These are phyloP conservation scores for Pittosporum tobira DNA, from an alignment of 129 eudicot genomes.

Conservation along the genomic window DNA sequence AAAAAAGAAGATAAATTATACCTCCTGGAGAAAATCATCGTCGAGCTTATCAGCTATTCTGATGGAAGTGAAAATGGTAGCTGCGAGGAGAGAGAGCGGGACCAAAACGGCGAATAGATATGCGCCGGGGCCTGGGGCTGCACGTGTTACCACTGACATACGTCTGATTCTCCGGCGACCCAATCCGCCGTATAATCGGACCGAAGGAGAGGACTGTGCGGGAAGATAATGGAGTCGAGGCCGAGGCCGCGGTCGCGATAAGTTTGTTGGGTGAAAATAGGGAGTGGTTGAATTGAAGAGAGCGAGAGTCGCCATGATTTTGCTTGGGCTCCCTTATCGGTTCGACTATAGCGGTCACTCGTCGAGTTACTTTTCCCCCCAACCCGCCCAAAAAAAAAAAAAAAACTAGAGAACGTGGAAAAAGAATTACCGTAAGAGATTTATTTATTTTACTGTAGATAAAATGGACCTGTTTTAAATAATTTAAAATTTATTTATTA, in stretches of 20 bases:
- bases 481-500: too few relatives aligned
- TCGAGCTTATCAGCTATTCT: conserved; percentile 72
- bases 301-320: neutral
- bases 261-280: neutral
- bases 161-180: conserved; percentile 34
- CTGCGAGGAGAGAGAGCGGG: conserved; percentile 72
- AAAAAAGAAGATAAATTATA: conserved; percentile 10
- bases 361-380: too few relatives aligned
- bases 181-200: conserved; percentile 3
- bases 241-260: neutral
- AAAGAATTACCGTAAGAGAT: too few relatives aligned
- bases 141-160: conserved; percentile 44
- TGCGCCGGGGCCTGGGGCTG: conserved; percentile 52
- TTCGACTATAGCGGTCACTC: too few relatives aligned
- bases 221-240: neutral
- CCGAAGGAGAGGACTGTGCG: neutral
- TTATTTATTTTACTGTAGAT: too few relatives aligned
- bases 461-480: too few relatives aligned
- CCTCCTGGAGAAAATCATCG: conserved; percentile 73
- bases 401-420: too few relatives aligned
- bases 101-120: conserved; percentile 68
- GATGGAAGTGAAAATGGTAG: conserved; percentile 50
- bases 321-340: too few relatives aligned
- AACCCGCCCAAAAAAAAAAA: too few relatives aligned
- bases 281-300: neutral